Evolutionary conservation across 2,329 filamentous ascomycete species (phyloP).

Genomic region (Geosmithia putterillii): DNA sequence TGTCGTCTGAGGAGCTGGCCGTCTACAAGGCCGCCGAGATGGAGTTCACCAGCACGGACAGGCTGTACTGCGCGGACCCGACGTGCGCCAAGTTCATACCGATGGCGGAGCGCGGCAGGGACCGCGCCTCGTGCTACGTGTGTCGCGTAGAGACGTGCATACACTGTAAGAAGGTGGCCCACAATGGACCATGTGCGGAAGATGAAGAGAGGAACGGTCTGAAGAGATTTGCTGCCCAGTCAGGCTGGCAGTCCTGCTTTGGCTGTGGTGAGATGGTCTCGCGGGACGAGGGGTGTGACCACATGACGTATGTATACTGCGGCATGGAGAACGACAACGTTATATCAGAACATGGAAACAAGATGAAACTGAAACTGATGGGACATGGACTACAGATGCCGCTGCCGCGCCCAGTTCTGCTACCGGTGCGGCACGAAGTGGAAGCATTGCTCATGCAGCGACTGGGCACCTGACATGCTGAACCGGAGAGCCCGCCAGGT

Average conservation of each 20-base stretch:
- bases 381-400: too few species aligned
- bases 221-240: neutral
- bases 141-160: constrained; percentile 3
- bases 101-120: constrained; percentile 2
- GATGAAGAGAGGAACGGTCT: constrained; percentile 3
- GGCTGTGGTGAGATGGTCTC: constrained; percentile 4
- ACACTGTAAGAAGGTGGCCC: constrained; percentile 2
- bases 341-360: neutral
- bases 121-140: constrained; percentile 1
- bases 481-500: constrained; percentile 4
- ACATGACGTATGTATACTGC: constrained; percentile 4
- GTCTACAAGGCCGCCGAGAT: constrained; percentile 2
- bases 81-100: constrained; percentile 3
- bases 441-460: constrained; percentile 4
- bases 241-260: constrained; percentile 4
- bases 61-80: constrained; percentile 4
- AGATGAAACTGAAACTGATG: neutral
- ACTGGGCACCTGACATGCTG: constrained; percentile 4
- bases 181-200: constrained; percentile 1
- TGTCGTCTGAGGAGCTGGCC: constrained; percentile 3
- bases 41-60: constrained; percentile 3
- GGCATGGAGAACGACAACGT: neutral
- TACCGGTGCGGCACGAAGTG: constrained; percentile 5
- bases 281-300: constrained; percentile 4
- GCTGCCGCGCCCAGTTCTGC: constrained; percentile 4